These are phyloP conservation scores for Colletotrichum lindemuthianum DNA, from an alignment of 2,329 filamentous ascomycete species.

Conservation along the genomic window DNA sequence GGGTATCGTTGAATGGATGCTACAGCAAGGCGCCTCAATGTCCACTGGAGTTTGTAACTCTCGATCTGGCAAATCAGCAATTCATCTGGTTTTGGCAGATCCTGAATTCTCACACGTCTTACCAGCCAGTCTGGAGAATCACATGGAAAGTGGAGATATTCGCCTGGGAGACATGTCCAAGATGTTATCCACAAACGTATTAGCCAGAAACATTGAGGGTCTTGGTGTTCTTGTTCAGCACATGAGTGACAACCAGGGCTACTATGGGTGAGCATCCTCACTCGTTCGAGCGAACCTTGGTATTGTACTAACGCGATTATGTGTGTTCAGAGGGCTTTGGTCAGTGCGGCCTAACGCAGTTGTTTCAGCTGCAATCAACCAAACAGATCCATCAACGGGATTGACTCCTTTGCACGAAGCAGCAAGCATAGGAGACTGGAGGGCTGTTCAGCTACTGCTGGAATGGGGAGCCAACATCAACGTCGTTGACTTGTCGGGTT, in stretches of 20 bases:
- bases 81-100: neutral
- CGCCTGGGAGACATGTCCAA: rapidly evolving
- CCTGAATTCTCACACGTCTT: neutral
- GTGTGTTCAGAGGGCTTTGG: neutral
- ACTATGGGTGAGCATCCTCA: neutral
- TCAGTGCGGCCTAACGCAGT: neutral
- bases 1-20: neutral
- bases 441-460: neutral
- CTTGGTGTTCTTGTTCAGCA: neutral
- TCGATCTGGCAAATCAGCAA: no score
- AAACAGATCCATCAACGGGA: neutral
- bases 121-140: neutral
- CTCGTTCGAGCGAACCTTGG: neutral
- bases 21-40: neutral
- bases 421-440: neutral
- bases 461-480: neutral
- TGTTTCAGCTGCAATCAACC: neutral
- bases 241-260: neutral
- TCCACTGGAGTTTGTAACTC: rapidly evolving
- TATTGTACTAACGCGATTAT: neutral
- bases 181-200: rapidly evolving
- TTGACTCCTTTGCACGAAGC: neutral
- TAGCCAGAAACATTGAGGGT: rapidly evolving
- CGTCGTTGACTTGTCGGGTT: neutral
- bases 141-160: neutral